Evolutionary conservation across 2,329 filamentous ascomycete species (phyloP).

Genomic region (Calycina marina): DNA sequence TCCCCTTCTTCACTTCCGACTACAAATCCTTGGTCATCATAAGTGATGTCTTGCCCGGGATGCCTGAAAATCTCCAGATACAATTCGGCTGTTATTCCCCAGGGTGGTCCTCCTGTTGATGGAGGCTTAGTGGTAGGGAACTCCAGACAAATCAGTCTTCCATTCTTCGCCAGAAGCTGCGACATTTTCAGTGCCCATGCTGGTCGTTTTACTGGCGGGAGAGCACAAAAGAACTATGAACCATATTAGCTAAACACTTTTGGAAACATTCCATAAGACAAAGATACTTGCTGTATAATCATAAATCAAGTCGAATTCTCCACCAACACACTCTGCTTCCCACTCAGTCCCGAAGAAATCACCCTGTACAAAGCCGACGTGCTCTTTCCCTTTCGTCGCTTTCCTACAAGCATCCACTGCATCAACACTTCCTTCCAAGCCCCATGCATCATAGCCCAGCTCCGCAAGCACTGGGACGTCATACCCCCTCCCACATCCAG

Average conservation of each 20-base stretch:
- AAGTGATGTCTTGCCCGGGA: neutral
- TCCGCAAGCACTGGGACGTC: conserved; percentile 61
- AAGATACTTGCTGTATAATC: neutral
- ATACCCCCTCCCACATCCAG: conserved; percentile 67
- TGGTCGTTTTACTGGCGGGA: neutral
- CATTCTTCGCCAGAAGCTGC: neutral
- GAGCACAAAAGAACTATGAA: neutral
- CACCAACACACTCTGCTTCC: neutral
- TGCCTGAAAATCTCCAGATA: neutral
- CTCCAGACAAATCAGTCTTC: neutral
- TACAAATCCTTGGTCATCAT: neutral
- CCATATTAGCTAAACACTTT: neutral
- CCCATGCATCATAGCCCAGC: conserved; percentile 61
- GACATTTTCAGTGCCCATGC: neutral
- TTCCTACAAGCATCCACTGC: neutral
- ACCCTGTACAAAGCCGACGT: neutral
- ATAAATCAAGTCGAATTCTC: neutral
- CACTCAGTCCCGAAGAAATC: neutral
- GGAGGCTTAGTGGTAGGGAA: conserved; percentile 1
- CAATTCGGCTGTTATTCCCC: neutral
- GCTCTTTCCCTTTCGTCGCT: neutral
- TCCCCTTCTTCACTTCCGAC: neutral
- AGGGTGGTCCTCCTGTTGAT: neutral
- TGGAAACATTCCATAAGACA: neutral
- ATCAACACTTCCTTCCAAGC: conserved; percentile 28